A percentile compares a stretch with the other conserved stretches of the same genome.
phyloP scores from a whole-genome alignment of 768 basidiomycete genomes.

The Chiua virens region DNA sequence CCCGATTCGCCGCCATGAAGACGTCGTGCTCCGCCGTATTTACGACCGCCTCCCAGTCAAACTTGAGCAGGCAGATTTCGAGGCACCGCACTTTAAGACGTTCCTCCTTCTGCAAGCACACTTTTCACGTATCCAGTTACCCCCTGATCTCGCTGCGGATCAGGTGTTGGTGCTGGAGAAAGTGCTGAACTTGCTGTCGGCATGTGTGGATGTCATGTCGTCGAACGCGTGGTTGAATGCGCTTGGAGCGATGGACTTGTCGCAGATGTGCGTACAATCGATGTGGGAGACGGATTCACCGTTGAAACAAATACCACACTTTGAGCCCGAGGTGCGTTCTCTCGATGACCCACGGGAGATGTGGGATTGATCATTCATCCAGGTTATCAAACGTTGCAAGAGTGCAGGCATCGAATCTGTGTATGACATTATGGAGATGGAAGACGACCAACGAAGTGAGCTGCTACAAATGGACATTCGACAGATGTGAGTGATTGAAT shows the following conservation, averaged over 20 bases:
- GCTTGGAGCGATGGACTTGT: constrained; percentile 94
- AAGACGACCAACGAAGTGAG: constrained; percentile 82
- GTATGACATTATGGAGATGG: constrained; percentile 98
- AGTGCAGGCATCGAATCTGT: constrained; percentile 82
- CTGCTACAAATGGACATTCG: constrained; percentile 80
- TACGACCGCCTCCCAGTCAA: constrained; percentile 98
- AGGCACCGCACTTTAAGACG: constrained; percentile 96
- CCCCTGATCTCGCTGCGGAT: constrained; percentile 91
- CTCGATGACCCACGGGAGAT: constrained; percentile 9
- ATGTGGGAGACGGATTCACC: constrained; percentile 98
- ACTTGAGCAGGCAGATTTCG: constrained; percentile 79
- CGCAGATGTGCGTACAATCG: constrained; percentile 98
- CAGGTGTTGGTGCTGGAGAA: constrained; percentile 87
- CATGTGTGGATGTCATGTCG: constrained; percentile 97
- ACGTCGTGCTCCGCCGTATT: constrained; percentile 76
- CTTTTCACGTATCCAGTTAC: constrained; percentile 89
- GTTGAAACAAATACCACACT: constrained; percentile 94
- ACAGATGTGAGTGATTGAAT: constrained; percentile 68
- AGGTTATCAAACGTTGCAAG: constrained; percentile 86
- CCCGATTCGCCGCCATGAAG: constrained; percentile 95
- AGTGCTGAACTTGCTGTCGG: constrained; percentile 86
- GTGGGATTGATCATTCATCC: constrained; percentile 2
- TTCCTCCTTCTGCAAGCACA: constrained; percentile 96
- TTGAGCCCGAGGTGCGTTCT: constrained; percentile 72
- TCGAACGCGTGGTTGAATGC: constrained; percentile 95